Base-by-base conservation (phyloP, 805 yeast species). In the Lachancea cidri region DNA sequence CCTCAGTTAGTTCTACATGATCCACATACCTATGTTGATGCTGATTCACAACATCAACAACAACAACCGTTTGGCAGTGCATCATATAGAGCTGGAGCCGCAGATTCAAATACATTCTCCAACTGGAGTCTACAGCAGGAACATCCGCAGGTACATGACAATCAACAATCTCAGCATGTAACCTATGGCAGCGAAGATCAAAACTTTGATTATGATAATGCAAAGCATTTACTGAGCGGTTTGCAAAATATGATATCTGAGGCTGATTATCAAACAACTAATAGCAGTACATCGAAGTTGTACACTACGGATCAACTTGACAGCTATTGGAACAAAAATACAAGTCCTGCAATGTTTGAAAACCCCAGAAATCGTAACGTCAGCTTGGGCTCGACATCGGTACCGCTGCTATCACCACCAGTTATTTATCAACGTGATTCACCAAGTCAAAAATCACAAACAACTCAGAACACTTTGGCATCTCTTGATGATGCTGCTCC, bases 281-380 rank as follows among this genome's bases (percentile, higher is more conserved):
- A 50, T 9, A 51, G 55, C 11, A 59, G 61, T 36, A 58, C 53
- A 25, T 60, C 61, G 15, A 60, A 58, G 30, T 56, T 55, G 2
- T 57, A 55, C 32, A 61, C 64, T 4, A 60, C 55, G 3, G 70
- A 53, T 55, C 65, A 61, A 61, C 54, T 66, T 24, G 66, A 61
- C 42, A 55, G 53, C 32, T 61, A 58, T 42, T 61, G 66, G 66
- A 48, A 41, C 17, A 34, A 35, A 3, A 36, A 36, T 17, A 41
- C 24, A 14, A 35, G 20, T 13, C 32, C 44, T 7, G 33, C 34
- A 15, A 9, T 29, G 13, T 11, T 27, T 11, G 7, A 35, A 13
- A 33, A 35, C 8, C 9, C 15, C 4, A 31, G 13, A 14, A 22
- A 27, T n/a, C 25, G 20, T 9, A 29, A 20, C 25, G 17, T 9